Conservation (phyloP, 495 filamentous ascomycete species). For the Daldinia childiae region DNA sequence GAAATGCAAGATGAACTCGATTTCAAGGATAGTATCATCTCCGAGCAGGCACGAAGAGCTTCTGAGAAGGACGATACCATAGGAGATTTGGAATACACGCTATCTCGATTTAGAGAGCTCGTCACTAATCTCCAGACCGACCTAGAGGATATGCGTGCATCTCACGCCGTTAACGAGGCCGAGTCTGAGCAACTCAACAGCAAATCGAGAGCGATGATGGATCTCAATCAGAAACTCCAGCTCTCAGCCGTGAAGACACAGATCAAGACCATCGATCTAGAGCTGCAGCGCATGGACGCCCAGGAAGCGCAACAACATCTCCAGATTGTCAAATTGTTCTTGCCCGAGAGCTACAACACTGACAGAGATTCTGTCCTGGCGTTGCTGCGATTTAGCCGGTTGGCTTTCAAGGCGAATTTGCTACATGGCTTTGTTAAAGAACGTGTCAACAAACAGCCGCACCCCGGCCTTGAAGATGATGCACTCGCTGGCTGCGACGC, state of each 20-base stretch:
- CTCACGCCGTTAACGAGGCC: constrained; percentile 88
- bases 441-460: constrained; percentile 65
- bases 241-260: constrained; percentile 88
- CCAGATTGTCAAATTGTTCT: constrained; percentile 83
- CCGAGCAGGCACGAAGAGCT: constrained; percentile 74
- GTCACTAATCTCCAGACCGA: constrained; percentile 87
- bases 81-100: constrained; percentile 88
- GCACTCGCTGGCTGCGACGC: constrained; percentile 79
- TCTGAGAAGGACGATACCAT: constrained; percentile 75
- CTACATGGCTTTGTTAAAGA: constrained; percentile 84
- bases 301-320: constrained; percentile 91
- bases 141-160: constrained; percentile 89
- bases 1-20: constrained; percentile 95
- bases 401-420: constrained; percentile 87
- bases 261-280: constrained; percentile 91
- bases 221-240: constrained; percentile 93
- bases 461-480: constrained; percentile 72
- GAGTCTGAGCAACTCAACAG: constrained; percentile 87
- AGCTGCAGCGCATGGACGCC: constrained; percentile 85
- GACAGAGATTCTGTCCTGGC: constrained; percentile 86
- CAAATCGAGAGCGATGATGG: constrained; percentile 91
- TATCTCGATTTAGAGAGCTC: constrained; percentile 86
- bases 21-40: constrained; percentile 77
- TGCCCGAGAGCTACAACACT: constrained; percentile 83
- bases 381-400: constrained; percentile 83